These are phyloP conservation scores for Forsythia suspensa DNA, from an alignment of 257 asterid species.

Conservation along the genomic window DNA sequence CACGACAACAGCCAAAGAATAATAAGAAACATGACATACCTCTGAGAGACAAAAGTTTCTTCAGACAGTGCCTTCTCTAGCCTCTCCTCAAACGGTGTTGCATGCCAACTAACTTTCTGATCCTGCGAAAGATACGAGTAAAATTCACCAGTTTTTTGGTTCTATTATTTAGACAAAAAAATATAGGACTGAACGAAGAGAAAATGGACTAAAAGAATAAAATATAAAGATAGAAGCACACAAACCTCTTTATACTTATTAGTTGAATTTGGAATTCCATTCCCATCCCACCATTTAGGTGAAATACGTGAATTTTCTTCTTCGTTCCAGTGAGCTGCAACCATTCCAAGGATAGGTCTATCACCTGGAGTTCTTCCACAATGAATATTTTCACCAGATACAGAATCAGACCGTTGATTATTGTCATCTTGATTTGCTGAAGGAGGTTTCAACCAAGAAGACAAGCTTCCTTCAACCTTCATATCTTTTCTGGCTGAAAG, in stretches of 20 bases:
- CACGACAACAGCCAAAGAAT: not conserved
- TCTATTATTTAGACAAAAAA: not conserved
- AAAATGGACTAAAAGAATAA: not conserved
- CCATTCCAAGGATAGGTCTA: constrained; percentile 92
- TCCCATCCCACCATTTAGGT: constrained; percentile 88
- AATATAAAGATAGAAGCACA: constrained; percentile 12
- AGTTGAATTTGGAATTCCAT: constrained; percentile 94
- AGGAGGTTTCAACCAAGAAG: constrained; percentile 63
- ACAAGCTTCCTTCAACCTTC: constrained; percentile 49
- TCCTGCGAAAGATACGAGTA: constrained; percentile 39
- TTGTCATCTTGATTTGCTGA: constrained; percentile 32
- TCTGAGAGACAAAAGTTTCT: constrained; percentile 61
- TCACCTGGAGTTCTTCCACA: constrained; percentile 51
- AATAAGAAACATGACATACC: constrained; percentile 41
- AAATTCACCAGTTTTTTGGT: not conserved
- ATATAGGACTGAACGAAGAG: not conserved
- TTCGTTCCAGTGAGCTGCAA: constrained; percentile 89
- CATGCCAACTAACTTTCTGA: constrained; percentile 95
- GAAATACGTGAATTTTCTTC: constrained; percentile 52
- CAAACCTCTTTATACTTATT: constrained; percentile 92
- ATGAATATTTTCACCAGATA: constrained; percentile 24
- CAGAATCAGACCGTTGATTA: constrained; percentile 25
- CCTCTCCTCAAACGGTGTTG: constrained; percentile 96
- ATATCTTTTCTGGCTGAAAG: constrained; percentile 37
- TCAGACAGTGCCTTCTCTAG: constrained; percentile 91